Base-by-base conservation (phyloP, 2,329 filamentous ascomycete genomes). In the Pleurostoma richardsiae region DNA sequence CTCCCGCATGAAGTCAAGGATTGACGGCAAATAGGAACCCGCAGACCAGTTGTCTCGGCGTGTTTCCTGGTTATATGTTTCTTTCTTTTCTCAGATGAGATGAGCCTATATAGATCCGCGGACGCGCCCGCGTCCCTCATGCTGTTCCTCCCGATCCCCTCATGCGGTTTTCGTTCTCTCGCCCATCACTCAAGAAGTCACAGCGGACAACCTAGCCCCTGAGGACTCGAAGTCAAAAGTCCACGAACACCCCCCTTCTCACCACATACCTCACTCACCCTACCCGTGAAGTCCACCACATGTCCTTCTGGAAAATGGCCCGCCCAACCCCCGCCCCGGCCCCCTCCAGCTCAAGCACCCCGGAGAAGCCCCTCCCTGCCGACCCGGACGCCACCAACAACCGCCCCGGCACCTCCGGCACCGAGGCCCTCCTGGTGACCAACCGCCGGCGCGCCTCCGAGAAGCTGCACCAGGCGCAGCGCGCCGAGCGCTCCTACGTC, bases 381-480 rank as follows among this genome's bases (percentile, higher is more conserved):
- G 19, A 19, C 42, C 44, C 45, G 29, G 41, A 29, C 4, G 41
- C 38, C 30, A 33, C 46, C 26, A 33, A 40, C 28, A 40, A 50
- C 33, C 63, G 71, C 26, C 68, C 70, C 4, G 66, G 67, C 48
- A 72, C 71, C 10, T 68, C 69, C 0, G 67, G 67, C 46, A 74
- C 71, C 19, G 67, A 72, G 53, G 63, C 65, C 51, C 56, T 70
- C 30, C 66, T 73, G 39, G 59, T 62, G 41, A 64, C 61, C 44
- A 66, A 61, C 46, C 64, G 66, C 29, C 65, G 60, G 36, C 56
- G 61, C 39, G 68, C 69, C 29, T 66, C 67, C 10, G 57, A 67
- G 46, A 60, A 66, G 31, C 63, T 65, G 48, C 54, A 62, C 40
- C 61, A 64, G 42, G 70, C 71, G 4, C 60, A 64, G 48, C 59